Evolutionary conservation across 2,329 filamentous ascomycete species (phyloP), one percentile per base, ranked within the genome.

Genomic region (Penicillium sp.): DNA sequence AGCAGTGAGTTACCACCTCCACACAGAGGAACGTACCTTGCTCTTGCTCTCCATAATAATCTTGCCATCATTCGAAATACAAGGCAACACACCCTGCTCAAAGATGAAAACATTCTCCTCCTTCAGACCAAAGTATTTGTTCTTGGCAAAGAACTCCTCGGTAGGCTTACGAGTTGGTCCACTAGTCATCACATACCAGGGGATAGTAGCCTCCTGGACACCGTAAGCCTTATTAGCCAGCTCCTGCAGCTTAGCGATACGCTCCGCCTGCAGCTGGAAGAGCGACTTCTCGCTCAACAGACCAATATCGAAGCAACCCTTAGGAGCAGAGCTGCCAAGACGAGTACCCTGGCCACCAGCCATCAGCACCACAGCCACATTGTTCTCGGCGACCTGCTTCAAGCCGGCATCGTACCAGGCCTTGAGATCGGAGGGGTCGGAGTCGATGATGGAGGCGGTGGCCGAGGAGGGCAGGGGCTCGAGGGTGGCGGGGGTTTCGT

Each of bases 141-240:
- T 85, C 79, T 96, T 85, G 76, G 91, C 82, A 79, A 99, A 98
- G 83, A 95, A 99, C 65, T 90, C 84, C 83, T 97, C 91, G n/a
- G 95, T 99, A 44, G 93, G 92, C 64, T 88, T 88, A 69, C 93
- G 88, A 8, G 95, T 99, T 50, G 95, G 95, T 4, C 95, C 95
- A 73, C 92, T 97, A 72, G 95, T 99, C 95, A 99, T 99, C 79
- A 99, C 92, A 81, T 99, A 99, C 95, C 95, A 99, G 13, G 95
- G 95, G 45, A 98, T 89, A 35, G 90, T 83, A 47, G 88, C 87
- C 58, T 82, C 83, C 65, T 79, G 78, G 68, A 85, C 84, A 61
- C 85, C 85, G 58, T 86, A 83, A 75, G 89, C 88, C 78, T 90
- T 88, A 70, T 88, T 85, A 47, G 94, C 93, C 67, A 98, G 83